Percentiles rank a stretch among this genome's conserved stretches.
Evolutionary conservation across 2,329 filamentous ascomycete genomes (phyloP).

Genomic region (Davidsoniella virescens): DNA sequence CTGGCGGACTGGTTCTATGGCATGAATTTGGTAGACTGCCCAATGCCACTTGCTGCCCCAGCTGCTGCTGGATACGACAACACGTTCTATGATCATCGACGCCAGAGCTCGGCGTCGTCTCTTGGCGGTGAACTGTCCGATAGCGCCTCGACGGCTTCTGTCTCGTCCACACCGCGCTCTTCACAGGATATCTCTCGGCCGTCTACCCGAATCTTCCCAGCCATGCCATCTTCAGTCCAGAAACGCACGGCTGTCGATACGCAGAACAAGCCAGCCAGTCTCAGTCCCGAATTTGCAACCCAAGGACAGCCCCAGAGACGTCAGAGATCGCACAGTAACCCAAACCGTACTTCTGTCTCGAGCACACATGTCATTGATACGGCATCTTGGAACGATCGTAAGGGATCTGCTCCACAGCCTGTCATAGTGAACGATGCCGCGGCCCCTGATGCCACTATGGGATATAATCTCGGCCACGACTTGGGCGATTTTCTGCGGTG

Average conservation of each 20-base stretch:
- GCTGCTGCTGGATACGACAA: neutral
- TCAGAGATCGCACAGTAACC: constrained; percentile 12
- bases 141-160: neutral
- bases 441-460: constrained; percentile 32
- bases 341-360: neutral
- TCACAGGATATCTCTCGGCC: constrained; percentile 5
- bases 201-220: constrained; percentile 5
- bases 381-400: no score
- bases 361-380: neutral
- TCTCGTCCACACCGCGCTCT: constrained; percentile 5
- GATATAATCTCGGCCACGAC: constrained; percentile 43
- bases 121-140: neutral
- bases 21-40: constrained; percentile 9
- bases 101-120: neutral
- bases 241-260: no score
- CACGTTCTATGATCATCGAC: neutral
- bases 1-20: constrained; percentile 35
- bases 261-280: no score
- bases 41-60: neutral
- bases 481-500: constrained; percentile 41
- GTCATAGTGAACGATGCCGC: no score
- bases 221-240: neutral
- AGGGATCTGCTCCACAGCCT: neutral
- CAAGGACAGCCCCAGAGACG: neutral
- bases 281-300: no score